Percentiles rank a stretch among this genome's conserved stretches.
Evolutionary conservation across 2,329 filamentous ascomycete genomes (phyloP).

Genomic region (Ophiocordyceps sinensis): DNA sequence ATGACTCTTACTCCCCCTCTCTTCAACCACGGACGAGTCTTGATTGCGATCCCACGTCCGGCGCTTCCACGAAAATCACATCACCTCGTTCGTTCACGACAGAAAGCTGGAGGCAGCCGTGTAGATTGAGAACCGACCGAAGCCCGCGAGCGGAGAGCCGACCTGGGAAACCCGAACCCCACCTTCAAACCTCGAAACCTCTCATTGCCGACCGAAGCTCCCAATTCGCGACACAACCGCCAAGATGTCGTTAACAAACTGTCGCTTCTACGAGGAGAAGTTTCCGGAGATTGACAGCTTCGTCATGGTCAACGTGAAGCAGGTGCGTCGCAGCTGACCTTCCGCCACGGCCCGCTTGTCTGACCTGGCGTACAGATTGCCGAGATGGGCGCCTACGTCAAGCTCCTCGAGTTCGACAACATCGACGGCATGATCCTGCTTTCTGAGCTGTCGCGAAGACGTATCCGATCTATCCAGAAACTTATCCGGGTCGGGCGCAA

Average conservation of each 20-base stretch:
- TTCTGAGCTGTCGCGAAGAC: conserved; percentile 90
- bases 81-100: background rate
- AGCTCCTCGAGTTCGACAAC: conserved; percentile 98
- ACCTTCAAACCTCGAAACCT: conserved; percentile 6
- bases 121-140: conserved; percentile 1
- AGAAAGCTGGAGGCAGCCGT: background rate
- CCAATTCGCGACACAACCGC: conserved; percentile 25
- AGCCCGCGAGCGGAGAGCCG: conserved; percentile 11
- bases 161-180: conserved; percentile 16
- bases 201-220: conserved; percentile 9
- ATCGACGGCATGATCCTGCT: conserved; percentile 99
- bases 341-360: background rate
- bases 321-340: conserved; percentile 39
- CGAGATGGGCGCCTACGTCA: conserved; percentile 99
- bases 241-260: conserved; percentile 91
- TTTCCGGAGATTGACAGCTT: conserved; percentile 94
- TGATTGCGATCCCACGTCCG: background rate
- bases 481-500: conserved; percentile 96
- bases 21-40: background rate
- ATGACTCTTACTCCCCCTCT: conserved; percentile 17
- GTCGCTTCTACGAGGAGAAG: conserved; percentile 95
- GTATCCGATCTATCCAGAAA: conserved; percentile 98
- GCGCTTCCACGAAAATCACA: background rate
- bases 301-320: conserved; percentile 99
- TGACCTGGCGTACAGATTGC: conserved; percentile 51